These are phyloP conservation scores for Primulina eburnea DNA, from an alignment of 257 asterid genomes.

Conservation along the genomic window DNA sequence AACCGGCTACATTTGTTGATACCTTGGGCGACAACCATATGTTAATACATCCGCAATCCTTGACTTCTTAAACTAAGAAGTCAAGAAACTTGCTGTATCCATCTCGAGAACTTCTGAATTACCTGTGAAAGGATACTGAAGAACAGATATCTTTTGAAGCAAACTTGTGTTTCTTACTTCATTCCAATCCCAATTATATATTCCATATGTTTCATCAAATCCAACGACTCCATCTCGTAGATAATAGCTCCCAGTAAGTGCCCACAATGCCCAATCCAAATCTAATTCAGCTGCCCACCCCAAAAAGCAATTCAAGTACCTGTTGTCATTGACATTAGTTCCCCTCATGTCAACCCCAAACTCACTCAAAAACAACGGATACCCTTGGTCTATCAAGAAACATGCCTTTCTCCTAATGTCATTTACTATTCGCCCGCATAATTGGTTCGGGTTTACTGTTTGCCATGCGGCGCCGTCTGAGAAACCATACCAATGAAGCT, in stretches of 20 bases:
- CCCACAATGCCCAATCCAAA: constrained; percentile 91
- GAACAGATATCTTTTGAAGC: constrained; percentile 58
- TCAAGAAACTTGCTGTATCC: neutral
- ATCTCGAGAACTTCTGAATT: neutral
- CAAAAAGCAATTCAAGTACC: constrained; percentile 77
- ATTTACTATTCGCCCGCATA: constrained; percentile 56
- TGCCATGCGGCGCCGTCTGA: constrained; percentile 68
- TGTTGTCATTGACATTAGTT: constrained; percentile 73
- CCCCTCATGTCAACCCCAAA: constrained; percentile 85
- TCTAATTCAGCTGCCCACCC: constrained; percentile 92
- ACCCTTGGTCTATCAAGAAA: constrained; percentile 70
- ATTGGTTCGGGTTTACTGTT: constrained; percentile 66
- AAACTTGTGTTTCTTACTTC: constrained; percentile 53
- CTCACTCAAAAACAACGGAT: constrained; percentile 88
- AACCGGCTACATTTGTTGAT: neutral
- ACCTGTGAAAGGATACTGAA: constrained; percentile 82
- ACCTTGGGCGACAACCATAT: neutral
- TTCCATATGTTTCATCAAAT: constrained; percentile 65
- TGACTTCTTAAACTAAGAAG: too few relatives aligned
- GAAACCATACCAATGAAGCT: constrained; percentile 89
- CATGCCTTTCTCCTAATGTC: constrained; percentile 48
- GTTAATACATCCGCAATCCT: neutral
- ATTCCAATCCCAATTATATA: constrained; percentile 78
- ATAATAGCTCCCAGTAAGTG: constrained; percentile 81
- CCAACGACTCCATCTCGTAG: constrained; percentile 67